Base-by-base conservation (phyloP, 164 flowering plant genomes). In the Chloranthus sessilifolius region DNA sequence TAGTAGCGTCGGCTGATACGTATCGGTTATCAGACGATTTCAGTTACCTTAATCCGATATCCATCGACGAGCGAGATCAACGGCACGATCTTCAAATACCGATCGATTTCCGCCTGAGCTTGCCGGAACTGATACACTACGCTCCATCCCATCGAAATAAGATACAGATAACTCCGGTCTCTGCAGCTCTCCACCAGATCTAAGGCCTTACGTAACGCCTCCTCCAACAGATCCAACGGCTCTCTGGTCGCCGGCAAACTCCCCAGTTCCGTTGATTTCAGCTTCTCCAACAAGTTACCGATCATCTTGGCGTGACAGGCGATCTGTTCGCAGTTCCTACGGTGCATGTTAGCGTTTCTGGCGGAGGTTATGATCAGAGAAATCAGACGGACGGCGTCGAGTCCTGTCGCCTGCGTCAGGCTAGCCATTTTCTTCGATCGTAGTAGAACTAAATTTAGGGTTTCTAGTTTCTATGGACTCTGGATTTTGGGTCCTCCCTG, bases 131-230 rank as follows among this genome's bases (percentile, higher is more conserved):
- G 73, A 53, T 74, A 74, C 37, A 74, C 76, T 0, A 64, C 38
- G 48, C 30, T 66, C 78, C 82, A 74, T n/a, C 78, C 81, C 72
- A 68, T 69, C 17, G 81, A 72, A 11, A 77, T 58, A 42, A 77
- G 37, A 52, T 74, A 77, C 12, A 77, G 67, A 26, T 49, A 77
- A 29, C 81, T 76, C 53, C 35, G 51, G 9, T 74, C 73, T 12
- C 50, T 20, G 60, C 81, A 71, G 20, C 74, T 69, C 23, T 61
- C 38, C 4, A 71, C 74, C 49, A 74, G 34, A 1, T 23, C 57
- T 1, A 46, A 47, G 0, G 78, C 62, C 20, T 36, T 63, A 38
- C 59, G 55, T 44, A 71, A 24, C 5, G 76, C 61, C 16, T 71
- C 78, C 29, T 68, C 76, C 3, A 76, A 49, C 22, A 20, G 29